Percentiles rank a stretch among this genome's conserved stretches.
Conservation (phyloP, 1,139 yeast genomes). For the Magnusiomyces paraingens region DNA sequence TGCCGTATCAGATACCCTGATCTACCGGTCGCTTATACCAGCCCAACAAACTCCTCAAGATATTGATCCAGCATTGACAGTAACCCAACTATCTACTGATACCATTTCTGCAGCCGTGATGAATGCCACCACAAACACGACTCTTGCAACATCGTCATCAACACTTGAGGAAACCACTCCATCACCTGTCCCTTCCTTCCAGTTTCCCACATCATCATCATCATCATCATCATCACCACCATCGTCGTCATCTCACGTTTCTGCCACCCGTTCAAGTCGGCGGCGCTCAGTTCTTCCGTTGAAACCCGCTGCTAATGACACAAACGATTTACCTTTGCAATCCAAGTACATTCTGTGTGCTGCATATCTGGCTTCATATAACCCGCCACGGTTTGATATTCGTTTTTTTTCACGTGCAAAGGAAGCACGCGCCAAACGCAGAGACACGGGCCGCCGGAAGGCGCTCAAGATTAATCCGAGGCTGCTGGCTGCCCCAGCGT, state of each 20-base stretch:
- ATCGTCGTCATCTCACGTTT: not conserved
- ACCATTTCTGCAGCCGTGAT: no score
- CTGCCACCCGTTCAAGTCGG: not conserved
- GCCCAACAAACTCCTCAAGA: not conserved
- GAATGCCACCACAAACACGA: not conserved
- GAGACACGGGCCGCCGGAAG: constrained; percentile 39
- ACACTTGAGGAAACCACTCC: not conserved
- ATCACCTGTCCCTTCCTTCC: not conserved
- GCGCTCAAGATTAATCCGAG: constrained; percentile 46
- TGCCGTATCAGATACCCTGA: constrained; percentile 32
- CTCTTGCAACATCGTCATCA: not conserved
- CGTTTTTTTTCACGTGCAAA: constrained; percentile 55
- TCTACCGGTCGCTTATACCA: constrained; percentile 10
- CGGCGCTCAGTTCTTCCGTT: not conserved
- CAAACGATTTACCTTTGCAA: constrained; percentile 40
- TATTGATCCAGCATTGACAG: no score
- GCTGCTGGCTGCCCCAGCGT: constrained; percentile 52
- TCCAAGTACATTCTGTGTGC: constrained; percentile 62
- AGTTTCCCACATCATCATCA: not conserved
- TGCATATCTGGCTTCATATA: constrained; percentile 64
- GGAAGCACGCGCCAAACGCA: constrained; percentile 41
- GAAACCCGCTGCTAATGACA: not conserved
- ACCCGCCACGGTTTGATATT: constrained; percentile 53
- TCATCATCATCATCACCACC: not conserved
- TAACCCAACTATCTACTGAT: no score